Percentiles rank a stretch among this genome's conserved stretches.
Evolutionary conservation across 108 stramenopile species (phyloP).

Genomic region (Mediolabrus comicus): DNA sequence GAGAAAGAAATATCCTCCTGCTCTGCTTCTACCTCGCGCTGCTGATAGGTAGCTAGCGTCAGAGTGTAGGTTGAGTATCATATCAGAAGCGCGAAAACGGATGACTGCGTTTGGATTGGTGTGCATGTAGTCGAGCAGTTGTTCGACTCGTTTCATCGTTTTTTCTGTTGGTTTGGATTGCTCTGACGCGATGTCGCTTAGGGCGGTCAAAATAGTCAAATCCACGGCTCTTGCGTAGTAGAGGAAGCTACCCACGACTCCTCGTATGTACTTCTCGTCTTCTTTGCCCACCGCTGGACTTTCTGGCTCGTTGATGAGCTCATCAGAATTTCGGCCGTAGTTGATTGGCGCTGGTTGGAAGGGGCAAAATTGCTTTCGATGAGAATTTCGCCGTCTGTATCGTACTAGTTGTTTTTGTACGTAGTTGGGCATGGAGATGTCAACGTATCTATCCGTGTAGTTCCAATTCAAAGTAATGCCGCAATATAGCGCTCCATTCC

Average conservation of each 20-base stretch:
- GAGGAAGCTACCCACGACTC: constrained; percentile 34
- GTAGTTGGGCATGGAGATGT: constrained; percentile 51
- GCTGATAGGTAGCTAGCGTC: constrained; percentile 41
- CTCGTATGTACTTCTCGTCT: constrained; percentile 11
- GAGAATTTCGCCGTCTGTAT: too few relatives aligned
- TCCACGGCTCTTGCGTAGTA: constrained; percentile 46
- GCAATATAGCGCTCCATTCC: constrained; percentile 18
- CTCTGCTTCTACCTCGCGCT: constrained; percentile 23
- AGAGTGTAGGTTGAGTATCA: constrained; percentile 30
- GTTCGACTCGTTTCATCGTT: not conserved
- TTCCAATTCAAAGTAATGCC: constrained; percentile 48
- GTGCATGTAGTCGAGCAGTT: constrained; percentile 41
- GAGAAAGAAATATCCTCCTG: constrained; percentile 30
- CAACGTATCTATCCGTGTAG: constrained; percentile 16
- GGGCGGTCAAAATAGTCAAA: constrained; percentile 22
- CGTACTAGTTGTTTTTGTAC: too few relatives aligned
- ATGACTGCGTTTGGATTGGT: constrained; percentile 43
- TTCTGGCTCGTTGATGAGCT: too few relatives aligned
- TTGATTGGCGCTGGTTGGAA: not conserved
- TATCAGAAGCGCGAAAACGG: constrained; percentile 28
- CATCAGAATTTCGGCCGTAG: not conserved
- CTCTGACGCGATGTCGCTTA: constrained; percentile 12
- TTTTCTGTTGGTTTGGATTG: constrained; percentile 11
- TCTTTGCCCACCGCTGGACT: too few relatives aligned
- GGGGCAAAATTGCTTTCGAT: constrained; percentile 6